Evolutionary conservation across 2,329 filamentous ascomycete genomes (phyloP), one percentile per base, ranked within the genome.

Genomic region (Cladophialophora exuberans): DNA sequence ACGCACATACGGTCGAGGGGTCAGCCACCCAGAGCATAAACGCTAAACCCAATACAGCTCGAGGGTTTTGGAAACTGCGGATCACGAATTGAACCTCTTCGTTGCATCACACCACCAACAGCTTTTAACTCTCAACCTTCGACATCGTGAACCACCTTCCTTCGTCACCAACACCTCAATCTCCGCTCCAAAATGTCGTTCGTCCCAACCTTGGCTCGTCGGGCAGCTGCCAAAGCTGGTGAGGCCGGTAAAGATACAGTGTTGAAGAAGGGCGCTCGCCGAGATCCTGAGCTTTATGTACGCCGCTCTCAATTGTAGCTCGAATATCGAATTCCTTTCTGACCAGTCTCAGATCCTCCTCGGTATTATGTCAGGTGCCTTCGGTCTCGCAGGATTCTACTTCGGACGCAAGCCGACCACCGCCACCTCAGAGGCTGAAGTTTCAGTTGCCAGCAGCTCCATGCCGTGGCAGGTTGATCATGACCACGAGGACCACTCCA

Each of bases 381-480:
- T 97, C 70, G 86, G 86, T 69, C 85, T 94, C 67, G 93, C 90
- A 65, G 93, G 93, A 72, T 96, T 86, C 85, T 77, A 76, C 70
- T 76, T 76, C 89, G 90, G 89, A 75, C 84, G 86, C 75, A 88
- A 89, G 69, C 94, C 94, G 64, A 97, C 94, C 68, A 85, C 82
- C 63, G 80, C 90, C 58, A 91, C 85, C 66, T 96, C 90, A 67
- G 91, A 97, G 80, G 81, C 81, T 69, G 76, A 81, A 67, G 88
- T 97, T 64, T 80, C 82, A 70, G 84, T 95, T 69, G 85, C 86
- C 71, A 77, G 84, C 68, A 82, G 82, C 73, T 86, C 88, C 69
- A 95, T 95, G 87, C 93, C 94, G 61, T 99, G 94, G 94, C 88
- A 99, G 76, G 82, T 82, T 58, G 84, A 82, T 57, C 74, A 79